Base-by-base conservation (phyloP, 2,329 filamentous ascomycete genomes). In the Aspergillus sp. region DNA sequence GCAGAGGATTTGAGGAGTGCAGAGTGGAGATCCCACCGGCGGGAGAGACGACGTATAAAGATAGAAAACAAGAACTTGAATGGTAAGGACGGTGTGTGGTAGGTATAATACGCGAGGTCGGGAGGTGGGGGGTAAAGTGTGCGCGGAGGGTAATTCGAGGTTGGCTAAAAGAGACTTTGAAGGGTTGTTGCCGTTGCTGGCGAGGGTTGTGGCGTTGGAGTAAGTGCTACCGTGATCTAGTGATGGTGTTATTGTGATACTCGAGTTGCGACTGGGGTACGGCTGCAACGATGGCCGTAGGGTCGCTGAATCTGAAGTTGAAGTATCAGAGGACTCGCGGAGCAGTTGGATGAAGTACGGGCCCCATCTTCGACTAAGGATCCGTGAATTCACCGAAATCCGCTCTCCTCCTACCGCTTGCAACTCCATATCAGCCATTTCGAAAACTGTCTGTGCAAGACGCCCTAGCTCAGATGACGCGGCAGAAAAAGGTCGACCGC, bases 341-440 rank as follows among this genome's bases (percentile, higher is more conserved):
- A 98, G 81, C 2, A 99, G 82, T 70, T 96, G 91, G 55, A 96
- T 91, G 76, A 99, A 98, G 71, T 96, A 97, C 0, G 92, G 91
- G 0, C 95, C 95, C 95, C 95, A 99, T 69, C 95, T 83, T 26
- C 91, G 85, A 9, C 90, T 89, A 15, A 98, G 83, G 15, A 99
- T 85, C 56, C 92, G 86, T 6, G 95, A 98, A 74, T 96, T 99
- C 64, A 97, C 90, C 0, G 95, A 91, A 64, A 98, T 91, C 17
- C 93, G 86, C 71, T 97, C 93, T 20, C 93, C 93, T 18, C 90
- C 89, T 42, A 96, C 88, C 52, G 93, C 95, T 26, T 98, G 81
- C 57, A 99, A 90, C 68, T 98, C 95, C 95, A 99, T 99, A 67
- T 99, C 95, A 3, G 91, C 85, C 55, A 99, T 80, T 73, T 98